Percentiles rank a stretch among this genome's conserved stretches.
phyloP scores from a whole-genome alignment of 2,329 filamentous ascomycete genomes.

The Ophiocordyceps camponoti-saundersi region DNA sequence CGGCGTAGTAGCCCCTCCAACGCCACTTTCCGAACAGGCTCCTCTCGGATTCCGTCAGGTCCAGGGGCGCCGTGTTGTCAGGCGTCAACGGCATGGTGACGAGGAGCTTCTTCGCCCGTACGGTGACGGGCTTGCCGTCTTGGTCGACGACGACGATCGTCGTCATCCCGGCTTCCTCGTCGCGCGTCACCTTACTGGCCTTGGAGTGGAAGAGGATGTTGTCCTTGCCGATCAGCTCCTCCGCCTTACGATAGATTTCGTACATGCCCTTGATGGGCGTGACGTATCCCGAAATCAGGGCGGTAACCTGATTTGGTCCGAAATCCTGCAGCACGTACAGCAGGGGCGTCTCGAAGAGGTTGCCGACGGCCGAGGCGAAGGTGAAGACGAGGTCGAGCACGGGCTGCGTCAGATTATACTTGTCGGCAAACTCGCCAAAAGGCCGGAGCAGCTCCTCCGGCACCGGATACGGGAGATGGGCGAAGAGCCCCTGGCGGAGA shows the following conservation, averaged over 20 bases:
- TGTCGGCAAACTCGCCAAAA: slow-evolving; percentile 22
- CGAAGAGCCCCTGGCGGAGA: background rate
- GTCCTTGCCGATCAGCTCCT: slow-evolving; percentile 8
- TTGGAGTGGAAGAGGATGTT: slow-evolving; percentile 11
- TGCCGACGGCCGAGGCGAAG: slow-evolving; percentile 20
- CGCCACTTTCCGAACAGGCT: slow-evolving; percentile 16
- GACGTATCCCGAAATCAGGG: slow-evolving; percentile 2
- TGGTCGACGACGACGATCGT: slow-evolving; percentile 4
- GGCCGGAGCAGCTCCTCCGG: slow-evolving; percentile 25
- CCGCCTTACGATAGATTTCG: slow-evolving; percentile 11
- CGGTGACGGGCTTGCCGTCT: slow-evolving; percentile 8
- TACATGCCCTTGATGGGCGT: slow-evolving; percentile 2
- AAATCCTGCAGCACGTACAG: slow-evolving; percentile 22
- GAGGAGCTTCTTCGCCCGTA: slow-evolving; percentile 17
- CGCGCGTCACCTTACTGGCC: slow-evolving; percentile 7
- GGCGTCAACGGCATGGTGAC: slow-evolving; percentile 17
- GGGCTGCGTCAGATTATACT: slow-evolving; percentile 20
- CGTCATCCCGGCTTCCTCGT: slow-evolving; percentile 5
- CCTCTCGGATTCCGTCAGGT: slow-evolving; percentile 13
- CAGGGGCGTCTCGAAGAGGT: slow-evolving; percentile 18
- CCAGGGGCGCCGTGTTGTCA: slow-evolving; percentile 13
- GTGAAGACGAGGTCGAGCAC: slow-evolving; percentile 13
- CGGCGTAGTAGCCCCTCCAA: slow-evolving; percentile 15
- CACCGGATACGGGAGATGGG: slow-evolving; percentile 22
- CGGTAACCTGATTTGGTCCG: slow-evolving; percentile 3